Evolutionary conservation across 2,329 filamentous ascomycete species (phyloP).

Genomic region (Ceratocystis albifundus): DNA sequence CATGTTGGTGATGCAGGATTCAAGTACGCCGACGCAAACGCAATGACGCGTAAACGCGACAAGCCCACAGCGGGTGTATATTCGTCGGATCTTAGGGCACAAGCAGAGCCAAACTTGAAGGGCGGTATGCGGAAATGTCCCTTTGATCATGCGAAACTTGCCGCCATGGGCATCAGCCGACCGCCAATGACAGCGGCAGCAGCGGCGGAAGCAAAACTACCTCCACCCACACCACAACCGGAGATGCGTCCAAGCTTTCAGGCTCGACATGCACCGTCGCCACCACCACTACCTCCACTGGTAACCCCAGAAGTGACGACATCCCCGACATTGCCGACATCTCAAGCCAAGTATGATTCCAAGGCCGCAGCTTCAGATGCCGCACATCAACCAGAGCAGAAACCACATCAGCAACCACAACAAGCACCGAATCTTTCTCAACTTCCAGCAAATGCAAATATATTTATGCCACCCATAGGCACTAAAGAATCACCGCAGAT

Average conservation of each 20-base stretch:
- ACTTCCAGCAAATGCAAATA: background rate
- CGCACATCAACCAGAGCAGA: constrained; percentile 37
- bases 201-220: constrained; percentile 8
- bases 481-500: constrained; percentile 45
- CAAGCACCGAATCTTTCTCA: constrained; percentile 24
- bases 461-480: background rate
- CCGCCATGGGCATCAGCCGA: constrained; percentile 28
- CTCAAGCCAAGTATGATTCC: constrained; percentile 17
- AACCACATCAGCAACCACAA: constrained; percentile 27
- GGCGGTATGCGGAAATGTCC: constrained; percentile 42
- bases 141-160: constrained; percentile 42
- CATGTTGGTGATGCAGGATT: background rate
- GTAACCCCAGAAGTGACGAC: constrained; percentile 16
- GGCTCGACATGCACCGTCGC: background rate
- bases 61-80: constrained; percentile 28
- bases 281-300: background rate
- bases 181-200: constrained; percentile 4
- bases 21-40: background rate
- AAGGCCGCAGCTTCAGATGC: constrained; percentile 35
- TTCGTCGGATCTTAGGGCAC: background rate
- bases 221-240: background rate
- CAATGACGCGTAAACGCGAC: background rate
- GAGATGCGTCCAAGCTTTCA: background rate
- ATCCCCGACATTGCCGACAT: constrained; percentile 25
- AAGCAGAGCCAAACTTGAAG: constrained; percentile 22